A percentile compares a stretch with the other conserved stretches of the same genome.
Evolutionary conservation across 78 protist species (phyloP).

Genomic region (Capsaspora owczarzaki): DNA sequence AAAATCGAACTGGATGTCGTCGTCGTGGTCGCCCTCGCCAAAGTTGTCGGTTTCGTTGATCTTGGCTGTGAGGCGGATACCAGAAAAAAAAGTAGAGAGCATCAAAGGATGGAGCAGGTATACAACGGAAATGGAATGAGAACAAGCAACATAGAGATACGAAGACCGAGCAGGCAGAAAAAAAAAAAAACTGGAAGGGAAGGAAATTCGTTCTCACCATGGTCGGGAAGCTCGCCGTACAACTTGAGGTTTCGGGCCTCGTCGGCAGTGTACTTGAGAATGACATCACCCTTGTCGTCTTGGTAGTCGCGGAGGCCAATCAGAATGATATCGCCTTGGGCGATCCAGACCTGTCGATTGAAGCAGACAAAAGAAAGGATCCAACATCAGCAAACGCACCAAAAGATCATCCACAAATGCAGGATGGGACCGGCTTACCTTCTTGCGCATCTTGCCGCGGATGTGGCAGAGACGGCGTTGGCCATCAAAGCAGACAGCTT

Average conservation of each 20-base stretch:
- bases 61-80: no score
- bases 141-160: neutral
- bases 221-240: constrained; percentile 83
- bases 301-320: constrained; percentile 91
- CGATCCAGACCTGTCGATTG: constrained; percentile 56
- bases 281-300: constrained; percentile 92
- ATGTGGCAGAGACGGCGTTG: constrained; percentile 84
- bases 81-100: neutral
- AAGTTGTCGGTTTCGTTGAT: constrained; percentile 6
- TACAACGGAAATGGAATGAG: neutral
- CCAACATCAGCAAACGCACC: neutral
- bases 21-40: neutral
- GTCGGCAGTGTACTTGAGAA: constrained; percentile 84
- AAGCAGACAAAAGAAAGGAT: neutral
- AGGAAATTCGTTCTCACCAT: neutral
- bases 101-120: neutral
- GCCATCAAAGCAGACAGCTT: constrained; percentile 93
- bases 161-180: neutral
- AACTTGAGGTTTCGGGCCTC: constrained; percentile 84
- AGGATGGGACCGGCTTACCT: constrained; percentile 23
- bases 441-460: constrained; percentile 91
- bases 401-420: neutral
- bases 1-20: neutral
- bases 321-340: constrained; percentile 85
- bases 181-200: neutral